Percentiles rank a stretch among this genome's conserved stretches.
phyloP scores from a whole-genome alignment of 2,329 filamentous ascomycete species.

The Rhynchosporium graminicola region DNA sequence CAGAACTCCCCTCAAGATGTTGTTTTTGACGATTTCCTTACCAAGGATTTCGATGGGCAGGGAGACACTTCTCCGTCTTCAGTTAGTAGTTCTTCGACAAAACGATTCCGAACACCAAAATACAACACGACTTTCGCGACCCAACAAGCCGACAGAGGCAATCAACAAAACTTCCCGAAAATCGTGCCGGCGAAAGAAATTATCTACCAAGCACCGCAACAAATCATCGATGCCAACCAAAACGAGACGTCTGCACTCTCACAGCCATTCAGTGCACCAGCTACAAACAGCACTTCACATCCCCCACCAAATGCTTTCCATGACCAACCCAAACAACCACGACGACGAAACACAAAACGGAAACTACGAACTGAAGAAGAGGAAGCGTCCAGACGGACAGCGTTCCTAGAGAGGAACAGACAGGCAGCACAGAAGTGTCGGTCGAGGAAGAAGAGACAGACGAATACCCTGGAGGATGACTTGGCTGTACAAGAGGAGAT shows the following conservation, averaged over 20 bases:
- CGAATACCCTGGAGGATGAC: conserved; percentile 14
- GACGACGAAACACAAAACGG: conserved; percentile 8
- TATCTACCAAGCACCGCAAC: not conserved
- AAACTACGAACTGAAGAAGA: conserved; percentile 10
- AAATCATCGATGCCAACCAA: not conserved
- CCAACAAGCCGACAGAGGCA: not conserved
- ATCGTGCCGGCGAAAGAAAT: not conserved
- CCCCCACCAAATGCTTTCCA: not conserved
- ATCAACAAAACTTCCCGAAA: not conserved
- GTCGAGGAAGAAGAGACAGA: conserved; percentile 13
- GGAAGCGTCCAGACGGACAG: not conserved
- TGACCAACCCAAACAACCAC: not conserved
- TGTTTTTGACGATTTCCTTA: conserved; percentile 1
- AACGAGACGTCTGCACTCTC: not conserved
- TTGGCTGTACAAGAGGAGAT: conserved; percentile 12
- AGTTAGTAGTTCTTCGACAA: not conserved
- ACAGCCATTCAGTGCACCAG: not conserved
- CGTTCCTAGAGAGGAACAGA: conserved; percentile 13
- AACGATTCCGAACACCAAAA: not conserved
- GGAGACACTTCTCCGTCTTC: conserved; percentile 10
- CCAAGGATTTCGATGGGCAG: not conserved
- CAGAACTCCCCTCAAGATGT: not conserved
- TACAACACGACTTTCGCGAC: not conserved
- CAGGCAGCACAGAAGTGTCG: conserved; percentile 15
- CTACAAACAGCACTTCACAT: not conserved